Conservation (phyloP, 192 early-diverging fungal species). For the Borealophlyctis nickersoniae region DNA sequence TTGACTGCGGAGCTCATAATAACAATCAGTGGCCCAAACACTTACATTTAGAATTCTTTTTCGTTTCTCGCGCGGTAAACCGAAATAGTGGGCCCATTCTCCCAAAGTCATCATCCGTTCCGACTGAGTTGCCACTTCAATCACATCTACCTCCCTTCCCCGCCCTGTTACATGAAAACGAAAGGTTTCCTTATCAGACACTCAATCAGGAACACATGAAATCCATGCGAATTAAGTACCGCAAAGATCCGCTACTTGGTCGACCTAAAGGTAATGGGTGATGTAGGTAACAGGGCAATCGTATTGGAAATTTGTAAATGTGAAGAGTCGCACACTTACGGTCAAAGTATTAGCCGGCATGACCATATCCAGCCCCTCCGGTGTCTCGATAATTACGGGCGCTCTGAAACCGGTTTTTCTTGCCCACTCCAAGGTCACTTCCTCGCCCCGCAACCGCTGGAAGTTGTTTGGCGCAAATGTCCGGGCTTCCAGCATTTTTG, state of each 20-base stretch:
- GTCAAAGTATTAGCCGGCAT: constrained; percentile 68
- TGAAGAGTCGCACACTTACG: constrained; percentile 46
- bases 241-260: constrained; percentile 44
- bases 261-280: constrained; percentile 9
- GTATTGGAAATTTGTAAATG: constrained; percentile 46
- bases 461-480: constrained; percentile 68
- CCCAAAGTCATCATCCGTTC: constrained; percentile 74
- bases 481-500: constrained; percentile 66
- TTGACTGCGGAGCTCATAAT: background rate
- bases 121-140: constrained; percentile 89
- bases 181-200: constrained; percentile 1
- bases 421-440: constrained; percentile 67
- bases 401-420: constrained; percentile 59
- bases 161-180: too few species aligned
- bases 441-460: constrained; percentile 58
- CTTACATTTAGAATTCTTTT: constrained; percentile 72
- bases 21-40: background rate
- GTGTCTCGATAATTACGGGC: constrained; percentile 69
- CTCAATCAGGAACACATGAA: constrained; percentile 3
- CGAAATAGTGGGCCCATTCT: constrained; percentile 82
- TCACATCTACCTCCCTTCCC: constrained; percentile 75
- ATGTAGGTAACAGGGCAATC: too few species aligned
- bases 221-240: too few species aligned
- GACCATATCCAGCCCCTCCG: constrained; percentile 73
- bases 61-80: constrained; percentile 49